Percentiles rank a stretch among this genome's conserved stretches.
These are phyloP conservation scores for Daedaleopsis nitida DNA, from an alignment of 768 basidiomycete genomes.

Conservation along the genomic window DNA sequence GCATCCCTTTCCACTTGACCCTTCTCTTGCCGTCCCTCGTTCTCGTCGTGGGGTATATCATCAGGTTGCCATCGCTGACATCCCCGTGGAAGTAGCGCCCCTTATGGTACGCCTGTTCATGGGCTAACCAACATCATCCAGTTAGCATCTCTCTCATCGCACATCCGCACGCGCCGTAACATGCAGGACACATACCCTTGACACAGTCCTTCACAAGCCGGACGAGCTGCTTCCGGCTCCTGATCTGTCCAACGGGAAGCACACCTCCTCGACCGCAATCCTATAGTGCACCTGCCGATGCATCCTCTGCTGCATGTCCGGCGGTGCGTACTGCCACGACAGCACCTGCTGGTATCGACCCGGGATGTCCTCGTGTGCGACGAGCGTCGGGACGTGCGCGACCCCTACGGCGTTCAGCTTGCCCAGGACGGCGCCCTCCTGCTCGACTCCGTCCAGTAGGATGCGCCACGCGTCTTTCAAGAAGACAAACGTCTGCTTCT, in stretches of 20 bases:
- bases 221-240: neutral
- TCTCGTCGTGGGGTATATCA: neutral
- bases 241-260: neutral
- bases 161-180: neutral
- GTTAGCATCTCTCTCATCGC: too few relatives aligned
- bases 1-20: neutral
- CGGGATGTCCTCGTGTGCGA: neutral
- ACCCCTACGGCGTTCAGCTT: neutral
- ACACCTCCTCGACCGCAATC: neutral
- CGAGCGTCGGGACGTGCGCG: neutral
- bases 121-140: neutral
- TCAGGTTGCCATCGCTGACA: neutral
- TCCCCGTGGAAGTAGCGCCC: neutral
- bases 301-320: neutral
- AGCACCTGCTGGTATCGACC: too few relatives aligned
- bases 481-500: too few relatives aligned
- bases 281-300: neutral
- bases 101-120: neutral
- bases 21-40: neutral
- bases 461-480: neutral
- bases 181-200: neutral
- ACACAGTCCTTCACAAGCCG: neutral
- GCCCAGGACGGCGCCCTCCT: neutral
- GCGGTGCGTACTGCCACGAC: neutral
- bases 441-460: neutral